These are phyloP conservation scores for Carex parvula DNA, from an alignment of 176 grass and related monocot species.

Conservation along the genomic window DNA sequence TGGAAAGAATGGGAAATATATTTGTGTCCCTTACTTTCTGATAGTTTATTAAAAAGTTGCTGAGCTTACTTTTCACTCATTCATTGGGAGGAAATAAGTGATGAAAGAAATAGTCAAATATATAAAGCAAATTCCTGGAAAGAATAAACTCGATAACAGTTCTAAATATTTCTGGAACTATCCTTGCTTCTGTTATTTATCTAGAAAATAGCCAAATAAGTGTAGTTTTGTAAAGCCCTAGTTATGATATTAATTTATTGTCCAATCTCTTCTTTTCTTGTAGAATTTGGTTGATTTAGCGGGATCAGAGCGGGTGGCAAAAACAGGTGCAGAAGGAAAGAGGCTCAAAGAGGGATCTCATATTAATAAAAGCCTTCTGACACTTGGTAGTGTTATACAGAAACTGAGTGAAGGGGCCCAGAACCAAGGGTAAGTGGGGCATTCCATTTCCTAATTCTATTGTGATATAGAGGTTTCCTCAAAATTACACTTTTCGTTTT, in stretches of 20 bases:
- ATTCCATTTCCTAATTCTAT: constrained; percentile 1
- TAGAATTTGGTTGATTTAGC: constrained; percentile 98
- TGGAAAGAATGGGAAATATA: background rate
- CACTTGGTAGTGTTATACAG: constrained; percentile 83
- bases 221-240: background rate
- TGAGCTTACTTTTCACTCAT: background rate
- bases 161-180: background rate
- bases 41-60: background rate
- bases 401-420: constrained; percentile 91
- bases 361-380: constrained; percentile 97
- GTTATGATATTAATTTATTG: background rate
- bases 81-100: background rate
- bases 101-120: background rate
- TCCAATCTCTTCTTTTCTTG: constrained; percentile 21
- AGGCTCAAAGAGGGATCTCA: constrained; percentile 96
- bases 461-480: background rate
- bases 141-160: background rate
- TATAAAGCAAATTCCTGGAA: background rate
- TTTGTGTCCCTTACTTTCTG: background rate
- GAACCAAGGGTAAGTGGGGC: constrained; percentile 59
- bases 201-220: background rate
- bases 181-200: background rate
- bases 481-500: constrained; percentile 5
- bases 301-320: constrained; percentile 92
- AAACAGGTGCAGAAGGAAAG: constrained; percentile 91